Conservation (phyloP, 306 rosid genomes). For the Senna tora region DNA sequence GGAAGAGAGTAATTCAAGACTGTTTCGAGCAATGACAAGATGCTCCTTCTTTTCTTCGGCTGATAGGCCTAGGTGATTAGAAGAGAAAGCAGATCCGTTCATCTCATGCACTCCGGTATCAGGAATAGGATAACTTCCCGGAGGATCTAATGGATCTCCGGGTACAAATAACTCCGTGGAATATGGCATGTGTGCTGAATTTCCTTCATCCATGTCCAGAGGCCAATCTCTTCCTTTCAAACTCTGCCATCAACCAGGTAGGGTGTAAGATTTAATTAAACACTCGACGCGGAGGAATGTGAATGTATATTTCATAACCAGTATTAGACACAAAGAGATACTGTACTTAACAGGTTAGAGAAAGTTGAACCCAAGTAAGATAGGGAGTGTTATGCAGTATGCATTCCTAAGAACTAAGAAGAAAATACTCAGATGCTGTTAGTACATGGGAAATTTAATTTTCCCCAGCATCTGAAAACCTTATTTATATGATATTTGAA, state of each 20-base stretch:
- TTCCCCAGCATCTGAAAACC: no score
- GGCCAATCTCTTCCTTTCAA: conserved; percentile 60
- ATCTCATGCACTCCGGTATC: conserved; percentile 43
- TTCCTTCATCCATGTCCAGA: conserved; percentile 45
- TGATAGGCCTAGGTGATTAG: conserved; percentile 46
- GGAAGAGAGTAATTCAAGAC: conserved; percentile 74
- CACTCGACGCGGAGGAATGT: conserved; percentile 6
- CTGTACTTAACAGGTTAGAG: not conserved
- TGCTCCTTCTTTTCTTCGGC: conserved; percentile 67
- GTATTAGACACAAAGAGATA: not conserved
- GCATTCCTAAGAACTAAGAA: not conserved
- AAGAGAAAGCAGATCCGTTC: conserved; percentile 42
- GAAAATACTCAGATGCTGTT: not conserved
- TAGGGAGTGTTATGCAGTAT: conserved; percentile 4
- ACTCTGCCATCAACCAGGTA: conserved; percentile 51
- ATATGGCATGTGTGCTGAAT: conserved; percentile 48
- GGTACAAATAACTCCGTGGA: conserved; percentile 51
- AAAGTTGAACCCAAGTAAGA: conserved; percentile 7
- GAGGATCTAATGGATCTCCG: conserved; percentile 52
- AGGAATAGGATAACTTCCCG: conserved; percentile 67
- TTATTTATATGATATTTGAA: no score
- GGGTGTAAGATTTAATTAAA: conserved; percentile 6
- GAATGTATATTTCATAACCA: not conserved
- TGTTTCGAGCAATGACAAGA: conserved; percentile 76
- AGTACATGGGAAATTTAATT: no score